These are phyloP conservation scores for Kurtzmaniella cleridarum DNA, from an alignment of 805 yeast species.

Conservation along the genomic window DNA sequence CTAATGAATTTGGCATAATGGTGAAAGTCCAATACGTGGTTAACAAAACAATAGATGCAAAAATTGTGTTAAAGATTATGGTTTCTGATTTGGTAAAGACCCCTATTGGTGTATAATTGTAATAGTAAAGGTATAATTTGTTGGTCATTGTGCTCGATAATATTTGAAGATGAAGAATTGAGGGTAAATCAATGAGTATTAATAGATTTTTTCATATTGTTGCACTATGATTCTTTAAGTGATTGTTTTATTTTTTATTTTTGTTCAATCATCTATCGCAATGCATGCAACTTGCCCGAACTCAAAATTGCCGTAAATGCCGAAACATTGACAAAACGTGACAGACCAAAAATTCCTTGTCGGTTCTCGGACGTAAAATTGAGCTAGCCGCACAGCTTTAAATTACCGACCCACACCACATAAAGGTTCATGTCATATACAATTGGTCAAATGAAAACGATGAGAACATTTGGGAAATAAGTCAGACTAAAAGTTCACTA, in stretches of 20 bases:
- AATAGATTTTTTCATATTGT: background rate
- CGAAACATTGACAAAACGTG: too few species aligned
- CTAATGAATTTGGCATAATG: slow-evolving; percentile 9
- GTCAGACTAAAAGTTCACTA: too few species aligned
- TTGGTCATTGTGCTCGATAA: background rate
- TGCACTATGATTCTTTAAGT: background rate
- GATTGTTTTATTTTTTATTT: background rate
- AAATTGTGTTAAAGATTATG: slow-evolving; percentile 13
- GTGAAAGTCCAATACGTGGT: slow-evolving; percentile 11
- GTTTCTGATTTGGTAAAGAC: slow-evolving; percentile 22
- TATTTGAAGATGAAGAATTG: too few species aligned
- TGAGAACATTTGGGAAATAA: too few species aligned
- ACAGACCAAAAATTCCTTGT: too few species aligned
- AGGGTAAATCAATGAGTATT: background rate
- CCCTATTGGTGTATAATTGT: slow-evolving; percentile 23
- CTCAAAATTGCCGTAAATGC: background rate
- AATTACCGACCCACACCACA: too few species aligned
- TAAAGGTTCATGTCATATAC: too few species aligned
- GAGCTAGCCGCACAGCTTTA: too few species aligned
- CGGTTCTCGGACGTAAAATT: too few species aligned
- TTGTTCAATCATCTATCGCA: background rate
- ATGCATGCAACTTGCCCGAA: background rate
- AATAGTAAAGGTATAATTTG: slow-evolving; percentile 15
- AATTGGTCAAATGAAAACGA: too few species aligned
- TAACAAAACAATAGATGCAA: slow-evolving; percentile 8